phyloP scores from a whole-genome alignment of 768 basidiomycete genomes.

The Termitomyces sp. region DNA sequence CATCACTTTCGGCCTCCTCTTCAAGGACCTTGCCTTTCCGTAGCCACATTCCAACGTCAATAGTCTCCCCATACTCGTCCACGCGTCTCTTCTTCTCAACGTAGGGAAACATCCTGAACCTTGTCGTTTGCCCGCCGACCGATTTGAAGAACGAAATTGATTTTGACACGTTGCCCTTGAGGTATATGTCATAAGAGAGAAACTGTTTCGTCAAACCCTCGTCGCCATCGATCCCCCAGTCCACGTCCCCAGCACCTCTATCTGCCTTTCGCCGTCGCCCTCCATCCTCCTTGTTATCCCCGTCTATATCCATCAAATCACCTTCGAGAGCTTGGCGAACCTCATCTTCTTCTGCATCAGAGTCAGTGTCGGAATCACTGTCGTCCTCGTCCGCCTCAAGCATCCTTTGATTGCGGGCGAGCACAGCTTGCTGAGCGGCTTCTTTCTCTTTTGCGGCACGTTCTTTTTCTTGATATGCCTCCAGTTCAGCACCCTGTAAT shows the following conservation, averaged over 20 bases:
- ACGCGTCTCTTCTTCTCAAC: slow-evolving; percentile 89
- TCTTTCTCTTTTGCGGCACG: slow-evolving; percentile 76
- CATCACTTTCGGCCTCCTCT: slow-evolving; percentile 84
- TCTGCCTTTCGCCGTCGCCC: slow-evolving; percentile 38
- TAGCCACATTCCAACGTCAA: slow-evolving; percentile 96
- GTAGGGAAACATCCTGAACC: slow-evolving; percentile 97
- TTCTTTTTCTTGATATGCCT: slow-evolving; percentile 73
- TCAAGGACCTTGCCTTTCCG: slow-evolving; percentile 88
- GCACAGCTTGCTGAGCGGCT: slow-evolving; percentile 79
- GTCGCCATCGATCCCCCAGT: slow-evolving; percentile 75
- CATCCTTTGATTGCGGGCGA: slow-evolving; percentile 81
- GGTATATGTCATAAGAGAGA: slow-evolving; percentile 92
- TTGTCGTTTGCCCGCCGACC: slow-evolving; percentile 61
- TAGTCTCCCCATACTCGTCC: slow-evolving; percentile 92
- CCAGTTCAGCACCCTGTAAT: slow-evolving; percentile 84
- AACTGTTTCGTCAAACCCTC: slow-evolving; percentile 71
- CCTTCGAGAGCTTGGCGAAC: slow-evolving; percentile 53
- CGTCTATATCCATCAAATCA: slow-evolving; percentile 41
- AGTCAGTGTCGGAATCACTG: slow-evolving; percentile 70
- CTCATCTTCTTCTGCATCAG: slow-evolving; percentile 61
- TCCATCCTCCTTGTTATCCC: slow-evolving; percentile 24
- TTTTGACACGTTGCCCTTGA: slow-evolving; percentile 93
- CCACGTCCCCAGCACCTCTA: slow-evolving; percentile 48
- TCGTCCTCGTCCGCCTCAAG: slow-evolving; percentile 94
- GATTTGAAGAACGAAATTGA: slow-evolving; percentile 86